These are phyloP conservation scores for Austropuccinia psidii DNA, from an alignment of 1,284 basidiomycete genomes.

Conservation along the genomic window DNA sequence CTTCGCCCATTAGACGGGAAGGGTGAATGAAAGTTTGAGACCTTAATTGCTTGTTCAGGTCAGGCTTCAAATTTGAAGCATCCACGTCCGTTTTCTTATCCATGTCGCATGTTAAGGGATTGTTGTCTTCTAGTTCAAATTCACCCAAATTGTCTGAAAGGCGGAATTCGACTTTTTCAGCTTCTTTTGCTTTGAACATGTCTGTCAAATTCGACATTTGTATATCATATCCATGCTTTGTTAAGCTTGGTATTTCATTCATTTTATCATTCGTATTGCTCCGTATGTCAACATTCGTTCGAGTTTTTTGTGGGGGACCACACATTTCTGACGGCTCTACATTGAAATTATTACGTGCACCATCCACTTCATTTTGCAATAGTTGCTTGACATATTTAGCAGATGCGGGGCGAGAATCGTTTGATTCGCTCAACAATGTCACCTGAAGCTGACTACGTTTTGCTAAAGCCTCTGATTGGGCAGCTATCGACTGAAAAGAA, in stretches of 20 bases:
- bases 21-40: slow-evolving; percentile 22
- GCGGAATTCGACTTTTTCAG: slow-evolving; percentile 20
- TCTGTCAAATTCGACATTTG: slow-evolving; percentile 23
- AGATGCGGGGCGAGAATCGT: no score
- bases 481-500: no score
- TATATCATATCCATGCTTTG: neutral
- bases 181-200: slow-evolving; percentile 34
- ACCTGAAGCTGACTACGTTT: no score
- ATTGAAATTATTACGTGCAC: no score
- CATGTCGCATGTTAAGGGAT: neutral
- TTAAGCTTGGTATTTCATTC: neutral
- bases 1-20: slow-evolving; percentile 5
- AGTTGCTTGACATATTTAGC: no score
- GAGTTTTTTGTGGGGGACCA: neutral
- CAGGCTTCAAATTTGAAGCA: neutral
- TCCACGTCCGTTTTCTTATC: neutral
- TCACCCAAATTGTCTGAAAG: slow-evolving; percentile 11
- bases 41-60: neutral
- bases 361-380: no score
- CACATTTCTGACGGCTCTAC: neutral
- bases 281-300: neutral
- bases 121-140: slow-evolving; percentile 26
- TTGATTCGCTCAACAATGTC: no score
- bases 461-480: no score
- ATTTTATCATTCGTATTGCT: neutral